phyloP scores from a whole-genome alignment of 306 rosid species.

The Macrotyloma uniflorum region DNA sequence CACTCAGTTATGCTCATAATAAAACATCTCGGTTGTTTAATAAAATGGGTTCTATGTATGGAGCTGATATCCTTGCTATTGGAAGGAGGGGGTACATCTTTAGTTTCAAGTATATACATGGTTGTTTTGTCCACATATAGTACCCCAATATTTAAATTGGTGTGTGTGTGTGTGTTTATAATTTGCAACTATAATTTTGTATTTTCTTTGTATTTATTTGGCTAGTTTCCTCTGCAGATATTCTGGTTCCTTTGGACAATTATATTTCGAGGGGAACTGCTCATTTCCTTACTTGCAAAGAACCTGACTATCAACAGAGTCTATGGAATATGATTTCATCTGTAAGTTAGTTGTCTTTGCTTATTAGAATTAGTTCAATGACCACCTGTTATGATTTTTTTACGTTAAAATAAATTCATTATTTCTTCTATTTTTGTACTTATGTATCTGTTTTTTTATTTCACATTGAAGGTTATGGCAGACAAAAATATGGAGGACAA shows the following conservation, averaged over 20 bases:
- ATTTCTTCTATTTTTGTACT: conserved; percentile 2
- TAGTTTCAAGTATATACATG: conserved; percentile 12
- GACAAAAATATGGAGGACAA: conserved; percentile 87
- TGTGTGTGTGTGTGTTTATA: not conserved
- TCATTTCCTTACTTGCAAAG: conserved; percentile 80
- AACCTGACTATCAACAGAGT: conserved; percentile 87
- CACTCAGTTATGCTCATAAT: conserved; percentile 7
- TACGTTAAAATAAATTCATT: not conserved
- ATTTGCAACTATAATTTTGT: not conserved
- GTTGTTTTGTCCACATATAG: not conserved
- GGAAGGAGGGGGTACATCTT: conserved; percentile 3
- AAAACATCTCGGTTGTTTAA: not conserved
- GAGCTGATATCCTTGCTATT: conserved; percentile 16
- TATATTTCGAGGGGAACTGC: conserved; percentile 88
- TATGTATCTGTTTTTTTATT: conserved; percentile 28
- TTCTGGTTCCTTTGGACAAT: conserved; percentile 94
- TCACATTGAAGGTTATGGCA: conserved; percentile 62
- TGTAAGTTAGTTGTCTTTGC: conserved; percentile 69
- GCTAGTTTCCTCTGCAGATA: conserved; percentile 55
- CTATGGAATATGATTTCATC: conserved; percentile 94
- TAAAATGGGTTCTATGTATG: conserved; percentile 1
- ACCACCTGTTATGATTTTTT: conserved; percentile 10
- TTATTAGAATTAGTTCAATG: conserved; percentile 9
- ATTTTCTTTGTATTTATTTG: conserved; percentile 8
- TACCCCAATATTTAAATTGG: not conserved